phyloP scores from a whole-genome alignment of 257 asterid genomes.

The Linderniella brevidens region DNA sequence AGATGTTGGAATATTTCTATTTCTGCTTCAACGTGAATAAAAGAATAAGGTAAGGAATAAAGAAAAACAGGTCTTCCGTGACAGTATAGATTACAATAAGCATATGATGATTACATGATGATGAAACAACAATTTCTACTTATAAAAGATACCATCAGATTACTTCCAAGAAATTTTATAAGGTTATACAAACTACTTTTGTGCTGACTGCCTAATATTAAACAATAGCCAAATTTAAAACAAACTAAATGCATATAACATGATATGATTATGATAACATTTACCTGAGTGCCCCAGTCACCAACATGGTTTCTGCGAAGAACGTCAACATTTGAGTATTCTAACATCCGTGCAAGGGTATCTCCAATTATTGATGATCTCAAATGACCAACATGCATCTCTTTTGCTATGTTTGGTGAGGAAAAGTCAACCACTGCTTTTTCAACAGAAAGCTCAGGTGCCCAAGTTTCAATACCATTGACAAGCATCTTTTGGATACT shows the following conservation, averaged over 20 bases:
- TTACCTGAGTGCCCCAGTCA: conserved; percentile 97
- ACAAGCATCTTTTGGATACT: conserved; percentile 65
- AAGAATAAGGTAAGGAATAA: too few species aligned
- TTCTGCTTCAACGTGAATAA: too few species aligned
- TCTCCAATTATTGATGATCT: conserved; percentile 94
- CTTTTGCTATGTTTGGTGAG: conserved; percentile 95
- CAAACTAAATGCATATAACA: conserved; percentile 3
- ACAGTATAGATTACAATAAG: too few species aligned
- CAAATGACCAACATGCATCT: conserved; percentile 97
- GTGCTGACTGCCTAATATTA: conserved; percentile 1
- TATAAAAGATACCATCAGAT: too few species aligned
- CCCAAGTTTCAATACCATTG: conserved; percentile 76
- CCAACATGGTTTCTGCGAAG: conserved; percentile 91
- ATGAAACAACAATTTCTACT: too few species aligned
- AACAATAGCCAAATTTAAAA: conserved; percentile 3
- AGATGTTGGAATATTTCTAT: too few species aligned
- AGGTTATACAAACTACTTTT: not conserved
- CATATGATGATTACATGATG: too few species aligned
- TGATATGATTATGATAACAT: conserved; percentile 8
- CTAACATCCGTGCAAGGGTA: conserved; percentile 87
- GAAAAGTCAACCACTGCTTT: conserved; percentile 84
- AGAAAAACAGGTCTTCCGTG: not conserved
- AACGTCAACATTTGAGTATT: conserved; percentile 75
- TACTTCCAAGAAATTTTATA: not conserved
- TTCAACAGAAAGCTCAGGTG: conserved; percentile 66